Conservation (phyloP, 805 yeast genomes). For the Ogataea allantospora region DNA sequence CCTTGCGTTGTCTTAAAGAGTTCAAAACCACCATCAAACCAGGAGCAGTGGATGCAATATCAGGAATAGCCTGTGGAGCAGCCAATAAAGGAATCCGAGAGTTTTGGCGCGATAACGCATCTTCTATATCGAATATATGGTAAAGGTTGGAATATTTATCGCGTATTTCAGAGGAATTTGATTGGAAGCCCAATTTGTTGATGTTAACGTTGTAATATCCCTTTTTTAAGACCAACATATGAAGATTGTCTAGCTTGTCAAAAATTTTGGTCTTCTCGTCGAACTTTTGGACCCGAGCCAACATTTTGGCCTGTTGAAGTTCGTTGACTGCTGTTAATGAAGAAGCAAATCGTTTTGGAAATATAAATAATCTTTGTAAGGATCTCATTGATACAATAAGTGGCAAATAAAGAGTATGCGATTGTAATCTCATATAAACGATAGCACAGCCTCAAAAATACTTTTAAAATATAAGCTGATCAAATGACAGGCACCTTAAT, state of each 20-base stretch:
- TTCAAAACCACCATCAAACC: conserved; percentile 19
- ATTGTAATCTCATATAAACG: conserved; percentile 3
- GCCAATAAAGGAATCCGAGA: conserved; percentile 25
- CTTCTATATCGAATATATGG: conserved; percentile 30
- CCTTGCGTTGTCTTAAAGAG: conserved; percentile 13
- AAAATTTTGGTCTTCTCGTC: conserved; percentile 28
- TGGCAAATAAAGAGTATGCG: conserved; percentile 6
- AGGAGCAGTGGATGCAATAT: conserved; percentile 14
- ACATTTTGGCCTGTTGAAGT: conserved; percentile 27
- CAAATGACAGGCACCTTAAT: conserved; percentile 38
- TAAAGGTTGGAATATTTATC: conserved; percentile 25
- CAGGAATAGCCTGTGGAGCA: conserved; percentile 12
- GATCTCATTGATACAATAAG: conserved; percentile 4
- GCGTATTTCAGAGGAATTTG: conserved; percentile 27
- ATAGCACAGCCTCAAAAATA: conserved; percentile 4
- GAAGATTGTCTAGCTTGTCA: conserved; percentile 31
- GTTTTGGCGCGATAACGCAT: conserved; percentile 26
- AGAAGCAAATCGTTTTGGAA: conserved; percentile 26
- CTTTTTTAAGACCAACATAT: conserved; percentile 31
- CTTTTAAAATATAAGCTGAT: background rate
- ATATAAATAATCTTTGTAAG: background rate
- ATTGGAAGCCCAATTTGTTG: conserved; percentile 31
- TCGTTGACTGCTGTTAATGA: conserved; percentile 29
- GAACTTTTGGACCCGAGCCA: conserved; percentile 31
- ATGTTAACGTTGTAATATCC: conserved; percentile 32